Base-by-base conservation (phyloP, 2,329 filamentous ascomycete species). In the Orbilia oligospora region DNA sequence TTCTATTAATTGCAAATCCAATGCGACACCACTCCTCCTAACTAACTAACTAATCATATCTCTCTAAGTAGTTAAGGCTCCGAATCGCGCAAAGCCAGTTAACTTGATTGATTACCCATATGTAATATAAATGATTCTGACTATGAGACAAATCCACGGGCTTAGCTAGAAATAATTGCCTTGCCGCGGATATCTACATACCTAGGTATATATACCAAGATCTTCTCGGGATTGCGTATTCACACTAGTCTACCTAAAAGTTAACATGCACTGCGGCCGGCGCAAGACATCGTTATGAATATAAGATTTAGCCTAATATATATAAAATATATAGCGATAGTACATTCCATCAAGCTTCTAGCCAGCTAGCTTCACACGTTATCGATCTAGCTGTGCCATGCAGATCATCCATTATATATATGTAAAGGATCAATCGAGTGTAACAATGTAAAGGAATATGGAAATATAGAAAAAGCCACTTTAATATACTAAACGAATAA, bases 31-130 rank as follows among this genome's bases (percentile, higher is more conserved):
- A n/a, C n/a, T n/a, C n/a, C n/a, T n/a, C n/a, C n/a, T n/a, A n/a
- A n/a, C n/a, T n/a, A n/a, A n/a, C 4, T 30, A 30, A 46, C 41
- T n/a, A 46, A n/a, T 46, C 41, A 46, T 1, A 4, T 12, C n/a
- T n/a, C n/a, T n/a, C n/a, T n/a, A n/a, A n/a, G n/a, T 30, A 1
- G 4, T 49, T 65, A 72, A 33, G 58, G 69, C 49, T 72, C 69
- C 69, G 69, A 72, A 72, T 55, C 51, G 69, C 69, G 69, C 69
- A 36, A n/a, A n/a, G 24, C 44, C 9, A n/a, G n/a, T n/a, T n/a
- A n/a, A n/a, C n/a, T n/a, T n/a, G n/a, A n/a, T n/a, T n/a, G n/a
- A n/a, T n/a, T n/a, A n/a, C n/a, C n/a, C n/a, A n/a, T n/a, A n/a
- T 44, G 12, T 44, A 10, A 46, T 4, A 20, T 46, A n/a, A 46